phyloP scores from a whole-genome alignment of 208 protist species.

The Trypanosoma caninum region DNA sequence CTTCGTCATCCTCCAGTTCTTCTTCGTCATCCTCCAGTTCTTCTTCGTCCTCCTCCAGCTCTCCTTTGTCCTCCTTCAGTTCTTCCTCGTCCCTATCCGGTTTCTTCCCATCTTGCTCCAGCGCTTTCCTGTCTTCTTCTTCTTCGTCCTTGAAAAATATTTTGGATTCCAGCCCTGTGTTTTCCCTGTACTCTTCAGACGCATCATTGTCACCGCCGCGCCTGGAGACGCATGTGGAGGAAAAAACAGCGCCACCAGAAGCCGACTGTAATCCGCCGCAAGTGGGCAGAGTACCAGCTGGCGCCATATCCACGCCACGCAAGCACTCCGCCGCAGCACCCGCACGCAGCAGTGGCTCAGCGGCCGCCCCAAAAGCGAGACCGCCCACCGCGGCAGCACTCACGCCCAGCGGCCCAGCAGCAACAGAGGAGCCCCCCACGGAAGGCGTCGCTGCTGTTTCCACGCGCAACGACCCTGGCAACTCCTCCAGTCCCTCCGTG shows the following conservation, averaged over 20 bases:
- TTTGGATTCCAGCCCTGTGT: conserved; percentile 8
- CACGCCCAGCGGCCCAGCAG: conserved; percentile 23
- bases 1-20: conserved; percentile 11
- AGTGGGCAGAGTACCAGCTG: no score
- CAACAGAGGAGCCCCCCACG: conserved; percentile 15
- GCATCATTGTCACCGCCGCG: conserved; percentile 18
- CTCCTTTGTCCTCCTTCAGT: conserved; percentile 7
- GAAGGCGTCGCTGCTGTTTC: conserved; percentile 1
- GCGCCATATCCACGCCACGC: no score
- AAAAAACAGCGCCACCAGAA: no score
- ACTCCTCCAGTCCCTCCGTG: neutral
- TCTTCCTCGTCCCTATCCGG: conserved; percentile 13
- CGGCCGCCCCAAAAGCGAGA: neutral
- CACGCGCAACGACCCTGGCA: neutral
- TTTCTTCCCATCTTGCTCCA: conserved; percentile 28
- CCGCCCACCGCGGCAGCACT: neutral
- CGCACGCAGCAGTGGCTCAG: no score
- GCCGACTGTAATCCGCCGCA: no score
- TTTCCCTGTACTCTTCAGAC: conserved; percentile 7
- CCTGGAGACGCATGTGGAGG: no score
- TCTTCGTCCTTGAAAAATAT: conserved; percentile 24
- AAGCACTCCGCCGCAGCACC: no score
- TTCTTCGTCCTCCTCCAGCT: conserved; percentile 2
- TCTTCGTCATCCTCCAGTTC: conserved; percentile 8
- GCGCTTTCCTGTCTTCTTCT: neutral